A percentile compares a stretch with the other conserved stretches of the same genome.
Conservation (phyloP, 495 filamentous ascomycete species). For the Cercophora sp. region DNA sequence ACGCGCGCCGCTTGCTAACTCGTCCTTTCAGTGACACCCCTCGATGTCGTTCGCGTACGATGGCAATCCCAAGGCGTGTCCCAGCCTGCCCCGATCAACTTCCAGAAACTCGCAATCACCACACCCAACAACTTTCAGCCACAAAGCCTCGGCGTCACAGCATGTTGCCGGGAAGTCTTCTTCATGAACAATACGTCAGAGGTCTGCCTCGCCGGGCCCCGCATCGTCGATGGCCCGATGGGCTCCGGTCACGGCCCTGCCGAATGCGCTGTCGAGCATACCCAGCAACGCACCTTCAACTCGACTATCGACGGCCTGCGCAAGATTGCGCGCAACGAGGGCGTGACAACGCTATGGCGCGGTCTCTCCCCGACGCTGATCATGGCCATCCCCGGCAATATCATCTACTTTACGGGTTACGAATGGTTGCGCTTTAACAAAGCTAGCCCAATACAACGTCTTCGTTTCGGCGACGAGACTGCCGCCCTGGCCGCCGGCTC, state of each 20-base stretch:
- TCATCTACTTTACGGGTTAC: slow-evolving; percentile 99
- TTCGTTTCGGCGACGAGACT: slow-evolving; percentile 57
- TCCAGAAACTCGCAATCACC: slow-evolving; percentile 40
- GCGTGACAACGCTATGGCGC: slow-evolving; percentile 81
- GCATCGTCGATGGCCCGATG: slow-evolving; percentile 28
- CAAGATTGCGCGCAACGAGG: slow-evolving; percentile 97
- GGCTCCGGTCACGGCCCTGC: slow-evolving; percentile 12
- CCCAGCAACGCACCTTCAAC: slow-evolving; percentile 74
- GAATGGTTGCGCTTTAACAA: slow-evolving; percentile 79
- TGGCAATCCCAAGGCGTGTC: slow-evolving; percentile 72
- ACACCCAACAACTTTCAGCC: slow-evolving; percentile 57
- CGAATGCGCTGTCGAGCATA: slow-evolving; percentile 88
- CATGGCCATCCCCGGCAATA: slow-evolving; percentile 93
- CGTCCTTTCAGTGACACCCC: slow-evolving; percentile 69
- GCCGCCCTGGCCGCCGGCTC: slow-evolving; percentile 78
- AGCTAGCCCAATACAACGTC: slow-evolving; percentile 59
- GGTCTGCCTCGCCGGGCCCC: slow-evolving; percentile 63
- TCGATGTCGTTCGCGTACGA: slow-evolving; percentile 94
- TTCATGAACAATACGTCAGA: slow-evolving; percentile 85
- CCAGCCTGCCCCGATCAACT: slow-evolving; percentile 25
- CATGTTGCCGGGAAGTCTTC: slow-evolving; percentile 96
- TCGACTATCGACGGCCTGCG: slow-evolving; percentile 88
- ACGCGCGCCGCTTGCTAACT: slow-evolving; percentile 11
- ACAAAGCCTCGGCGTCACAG: slow-evolving; percentile 83
- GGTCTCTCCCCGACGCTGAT: slow-evolving; percentile 86